These are phyloP conservation scores for Melanogaster broomeanus DNA, from an alignment of 768 basidiomycete species.

Conservation along the genomic window DNA sequence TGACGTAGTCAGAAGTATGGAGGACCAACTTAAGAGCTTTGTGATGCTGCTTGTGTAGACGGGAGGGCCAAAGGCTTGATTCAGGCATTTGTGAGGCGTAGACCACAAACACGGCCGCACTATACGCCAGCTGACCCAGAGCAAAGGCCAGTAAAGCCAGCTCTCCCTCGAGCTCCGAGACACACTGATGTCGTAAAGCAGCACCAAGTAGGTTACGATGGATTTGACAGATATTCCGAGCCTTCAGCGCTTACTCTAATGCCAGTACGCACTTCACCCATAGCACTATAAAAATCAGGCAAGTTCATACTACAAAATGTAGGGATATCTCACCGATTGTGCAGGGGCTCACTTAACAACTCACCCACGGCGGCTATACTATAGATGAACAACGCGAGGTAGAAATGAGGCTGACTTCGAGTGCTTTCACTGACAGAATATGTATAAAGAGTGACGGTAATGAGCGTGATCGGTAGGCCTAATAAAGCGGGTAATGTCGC, in stretches of 20 bases:
- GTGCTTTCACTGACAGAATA: conserved; percentile 54
- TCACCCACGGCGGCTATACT: conserved; percentile 74
- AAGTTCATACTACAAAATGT: not conserved
- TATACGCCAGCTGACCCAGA: conserved; percentile 79
- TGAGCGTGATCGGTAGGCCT: conserved; percentile 64
- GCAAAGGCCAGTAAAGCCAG: conserved; percentile 83
- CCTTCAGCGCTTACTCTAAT: conserved; percentile 88
- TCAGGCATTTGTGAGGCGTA: conserved; percentile 52
- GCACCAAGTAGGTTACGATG: conserved; percentile 63
- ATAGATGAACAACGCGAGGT: conserved; percentile 65
- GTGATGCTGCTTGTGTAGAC: conserved; percentile 20
- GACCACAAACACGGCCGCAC: conserved; percentile 50
- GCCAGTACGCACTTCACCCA: conserved; percentile 64
- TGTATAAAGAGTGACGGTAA: conserved; percentile 55
- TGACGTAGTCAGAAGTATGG: not conserved
- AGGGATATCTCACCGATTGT: conserved; percentile 56
- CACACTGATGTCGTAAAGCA: conserved; percentile 50
- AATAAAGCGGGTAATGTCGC: conserved; percentile 65
- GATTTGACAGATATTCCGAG: conserved; percentile 75
- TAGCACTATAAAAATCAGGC: conserved; percentile 51
- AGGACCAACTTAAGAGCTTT: conserved; percentile 17
- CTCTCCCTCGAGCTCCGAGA: conserved; percentile 36
- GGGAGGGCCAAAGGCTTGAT: conserved; percentile 34
- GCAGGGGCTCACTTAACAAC: conserved; percentile 80
- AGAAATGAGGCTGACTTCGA: conserved; percentile 64